A percentile compares a stretch with the other conserved stretches of the same genome.
These are phyloP conservation scores for Suillus clintonianus DNA, from an alignment of 768 basidiomycete genomes.

Conservation along the genomic window DNA sequence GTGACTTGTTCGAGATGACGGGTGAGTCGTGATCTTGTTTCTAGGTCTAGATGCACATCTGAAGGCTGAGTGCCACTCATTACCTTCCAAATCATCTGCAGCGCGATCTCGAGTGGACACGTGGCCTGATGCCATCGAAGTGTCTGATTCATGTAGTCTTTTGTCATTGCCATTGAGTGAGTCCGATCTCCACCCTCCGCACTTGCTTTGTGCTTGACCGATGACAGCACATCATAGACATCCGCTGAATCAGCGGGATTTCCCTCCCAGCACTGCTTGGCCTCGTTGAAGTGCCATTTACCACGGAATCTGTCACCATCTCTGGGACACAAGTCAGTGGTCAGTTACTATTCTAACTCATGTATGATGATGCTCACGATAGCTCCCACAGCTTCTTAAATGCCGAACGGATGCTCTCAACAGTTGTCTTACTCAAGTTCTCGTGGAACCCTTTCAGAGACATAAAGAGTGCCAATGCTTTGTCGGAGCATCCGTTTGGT, in stretches of 20 bases:
- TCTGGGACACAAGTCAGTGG: constrained; percentile 5
- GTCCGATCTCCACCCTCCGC: constrained; percentile 20
- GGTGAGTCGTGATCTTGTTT: neutral
- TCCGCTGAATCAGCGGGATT: constrained; percentile 28
- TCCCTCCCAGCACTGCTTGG: constrained; percentile 24
- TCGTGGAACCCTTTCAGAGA: constrained; percentile 3
- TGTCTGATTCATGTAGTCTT: neutral
- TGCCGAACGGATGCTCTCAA: constrained; percentile 3
- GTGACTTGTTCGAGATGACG: neutral
- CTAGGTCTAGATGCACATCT: neutral
- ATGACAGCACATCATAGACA: constrained; percentile 24
- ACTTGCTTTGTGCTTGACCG: constrained; percentile 22
- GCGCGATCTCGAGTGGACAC: neutral
- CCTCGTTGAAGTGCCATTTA: constrained; percentile 25
- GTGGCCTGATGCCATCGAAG: neutral
- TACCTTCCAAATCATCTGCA: neutral
- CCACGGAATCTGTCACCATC: constrained; percentile 26
- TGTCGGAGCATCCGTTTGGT: constrained; percentile 1
- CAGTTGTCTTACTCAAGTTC: neutral
- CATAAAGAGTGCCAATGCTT: neutral
- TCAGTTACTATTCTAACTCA: neutral
- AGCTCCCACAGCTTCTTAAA: neutral
- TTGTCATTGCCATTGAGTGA: constrained; percentile 30
- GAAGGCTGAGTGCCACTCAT: neutral
- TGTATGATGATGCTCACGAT: too few species aligned